A percentile compares a stretch with the other conserved stretches of the same genome.
Conservation (phyloP, 129 eudicot species). For the Tagetes erecta region DNA sequence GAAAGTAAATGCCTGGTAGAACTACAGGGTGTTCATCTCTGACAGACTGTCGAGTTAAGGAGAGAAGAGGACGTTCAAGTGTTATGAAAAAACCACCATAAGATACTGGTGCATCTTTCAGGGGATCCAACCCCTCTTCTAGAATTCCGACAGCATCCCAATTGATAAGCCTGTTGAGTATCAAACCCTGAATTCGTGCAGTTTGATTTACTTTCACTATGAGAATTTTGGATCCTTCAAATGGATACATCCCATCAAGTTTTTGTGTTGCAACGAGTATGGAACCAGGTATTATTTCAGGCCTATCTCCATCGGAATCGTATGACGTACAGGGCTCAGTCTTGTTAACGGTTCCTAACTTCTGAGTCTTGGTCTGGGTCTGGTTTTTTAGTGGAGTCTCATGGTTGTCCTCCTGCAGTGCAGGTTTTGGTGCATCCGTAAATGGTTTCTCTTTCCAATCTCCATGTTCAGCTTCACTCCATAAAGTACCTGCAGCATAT, state of each 20-base stretch:
- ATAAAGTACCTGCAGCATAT: conserved; percentile 42
- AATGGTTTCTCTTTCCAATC: conserved; percentile 31
- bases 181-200: conserved; percentile 76
- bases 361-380: conserved; percentile 21
- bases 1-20: conserved; percentile 59
- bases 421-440: conserved; percentile 25
- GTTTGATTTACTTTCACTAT: conserved; percentile 65
- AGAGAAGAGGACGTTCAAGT: conserved; percentile 70
- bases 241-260: conserved; percentile 51
- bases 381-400: conserved; percentile 53
- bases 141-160: conserved; percentile 65
- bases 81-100: conserved; percentile 78
- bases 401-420: conserved; percentile 29
- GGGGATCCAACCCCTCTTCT: conserved; percentile 48
- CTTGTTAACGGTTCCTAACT: conserved; percentile 16
- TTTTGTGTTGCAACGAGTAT: conserved; percentile 71
- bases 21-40: conserved; percentile 42
- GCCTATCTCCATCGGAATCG: conserved; percentile 32
- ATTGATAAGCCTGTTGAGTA: conserved; percentile 66
- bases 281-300: conserved; percentile 55
- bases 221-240: conserved; percentile 63
- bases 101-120: conserved; percentile 65
- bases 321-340: conserved; percentile 27
- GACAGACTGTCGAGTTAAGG: conserved; percentile 46
- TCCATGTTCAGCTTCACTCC: conserved; percentile 42